phyloP scores from a whole-genome alignment of 805 yeast species.

The Cyberlindnera subsufficiens region DNA sequence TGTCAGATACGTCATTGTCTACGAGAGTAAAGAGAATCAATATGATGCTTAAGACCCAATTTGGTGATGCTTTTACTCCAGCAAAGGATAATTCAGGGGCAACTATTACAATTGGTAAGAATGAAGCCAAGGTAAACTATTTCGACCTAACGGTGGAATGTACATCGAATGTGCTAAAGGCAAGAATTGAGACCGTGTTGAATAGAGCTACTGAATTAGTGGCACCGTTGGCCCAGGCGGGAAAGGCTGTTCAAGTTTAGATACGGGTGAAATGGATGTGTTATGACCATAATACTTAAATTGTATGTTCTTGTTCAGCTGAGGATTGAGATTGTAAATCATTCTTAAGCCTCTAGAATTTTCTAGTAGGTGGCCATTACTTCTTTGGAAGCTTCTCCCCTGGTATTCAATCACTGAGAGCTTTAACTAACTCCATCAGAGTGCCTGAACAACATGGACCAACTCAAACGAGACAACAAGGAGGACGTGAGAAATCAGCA shows the following conservation, averaged over 20 bases:
- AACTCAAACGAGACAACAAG: too few relatives aligned
- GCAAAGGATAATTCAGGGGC: slow-evolving; percentile 43
- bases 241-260: slow-evolving; percentile 4
- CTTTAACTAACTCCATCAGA: not conserved
- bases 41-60: slow-evolving; percentile 71
- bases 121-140: slow-evolving; percentile 65
- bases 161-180: slow-evolving; percentile 66
- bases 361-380: too few relatives aligned
- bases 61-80: slow-evolving; percentile 66
- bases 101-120: slow-evolving; percentile 64
- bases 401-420: too few relatives aligned
- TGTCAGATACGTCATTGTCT: slow-evolving; percentile 29
- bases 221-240: slow-evolving; percentile 64
- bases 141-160: slow-evolving; percentile 63
- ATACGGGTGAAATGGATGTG: not conserved
- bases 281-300: not conserved
- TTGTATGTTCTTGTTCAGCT: too few relatives aligned
- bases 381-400: too few relatives aligned
- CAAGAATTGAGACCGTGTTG: slow-evolving; percentile 76
- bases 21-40: slow-evolving; percentile 49
- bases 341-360: too few relatives aligned
- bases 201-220: slow-evolving; percentile 74
- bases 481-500: too few relatives aligned
- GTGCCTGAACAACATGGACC: too few relatives aligned
- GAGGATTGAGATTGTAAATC: too few relatives aligned